Evolutionary conservation across 2,329 filamentous ascomycete species (phyloP), one percentile per base, ranked within the genome.

Genomic region (Hymenoscyphus fructigenus): DNA sequence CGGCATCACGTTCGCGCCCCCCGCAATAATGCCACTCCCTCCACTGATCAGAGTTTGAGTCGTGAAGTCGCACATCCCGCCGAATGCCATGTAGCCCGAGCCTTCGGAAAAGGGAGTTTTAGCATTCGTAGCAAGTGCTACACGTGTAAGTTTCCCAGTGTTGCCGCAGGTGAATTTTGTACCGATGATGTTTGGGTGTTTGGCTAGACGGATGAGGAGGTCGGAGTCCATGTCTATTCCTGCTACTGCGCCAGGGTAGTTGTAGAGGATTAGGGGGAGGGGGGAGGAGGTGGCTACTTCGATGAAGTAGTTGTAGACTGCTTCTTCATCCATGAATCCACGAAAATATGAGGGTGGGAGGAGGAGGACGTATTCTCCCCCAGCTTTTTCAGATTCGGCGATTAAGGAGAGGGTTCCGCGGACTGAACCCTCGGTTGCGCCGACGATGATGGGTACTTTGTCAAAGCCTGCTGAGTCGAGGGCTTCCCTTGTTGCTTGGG

Each of bases 121-220:
- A 64, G 92, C 91, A 71, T 90, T 81, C 58, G 89, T 87, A 57
- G 87, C 91, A 15, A 84, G 79, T 6, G 92, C 91, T 4, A 96
- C 91, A 36, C 92, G 88, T 14, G 92, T 94, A 69, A 96, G 84
- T 80, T 96, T 96, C 69, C 92, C 92, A 0, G 91, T 95, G 81
- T 92, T 95, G 69, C 91, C 92, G 76, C 92, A 96, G 50, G 92
- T 96, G 82, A 96, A 96, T 78, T 96, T 96, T 63, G 91, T 93
- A 68, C 92, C 92, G 68, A 93, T 81, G 73, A 96, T 92, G 79
- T 96, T 96, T 69, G 88, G 87, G 79, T 96, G 92, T 75, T 88
- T 80, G 56, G 89, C 90, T 44, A 96, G 85, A 75, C 84, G 85
- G 80, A 95, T 92, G 73, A 96, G 85, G 66, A 94, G 84, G 76